These are phyloP conservation scores for Cladosporium colombiae DNA, from an alignment of 2,329 filamentous ascomycete genomes.

Conservation along the genomic window DNA sequence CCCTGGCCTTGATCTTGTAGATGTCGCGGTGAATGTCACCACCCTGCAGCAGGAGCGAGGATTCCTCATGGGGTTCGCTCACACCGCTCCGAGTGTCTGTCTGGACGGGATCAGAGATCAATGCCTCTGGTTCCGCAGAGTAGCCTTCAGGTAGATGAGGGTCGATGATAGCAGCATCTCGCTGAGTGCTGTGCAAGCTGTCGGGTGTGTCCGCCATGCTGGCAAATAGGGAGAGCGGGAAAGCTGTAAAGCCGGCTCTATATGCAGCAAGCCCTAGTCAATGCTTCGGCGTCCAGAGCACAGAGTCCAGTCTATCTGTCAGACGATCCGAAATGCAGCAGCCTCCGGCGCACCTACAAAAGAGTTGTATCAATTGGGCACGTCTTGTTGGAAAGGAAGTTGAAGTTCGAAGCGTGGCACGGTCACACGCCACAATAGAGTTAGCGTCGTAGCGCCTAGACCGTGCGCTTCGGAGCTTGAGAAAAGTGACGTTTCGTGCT, in stretches of 20 bases:
- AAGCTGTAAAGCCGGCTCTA: not conserved
- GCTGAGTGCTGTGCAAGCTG: slow-evolving; percentile 24
- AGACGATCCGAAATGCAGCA: not conserved
- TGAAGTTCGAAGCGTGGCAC: not conserved
- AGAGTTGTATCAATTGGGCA: not conserved
- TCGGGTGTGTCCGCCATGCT: slow-evolving; percentile 30
- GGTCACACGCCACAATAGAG: not conserved
- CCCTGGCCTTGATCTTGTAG: slow-evolving; percentile 68
- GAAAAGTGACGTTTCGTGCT: not conserved
- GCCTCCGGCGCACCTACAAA: not conserved
- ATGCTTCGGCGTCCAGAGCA: not conserved
- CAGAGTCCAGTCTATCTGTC: not conserved
- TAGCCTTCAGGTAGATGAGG: slow-evolving; percentile 39
- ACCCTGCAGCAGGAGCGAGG: slow-evolving; percentile 70
- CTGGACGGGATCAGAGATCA: slow-evolving; percentile 25
- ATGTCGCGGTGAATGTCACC: slow-evolving; percentile 78
- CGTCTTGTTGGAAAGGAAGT: not conserved
- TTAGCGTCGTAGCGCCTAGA: not conserved
- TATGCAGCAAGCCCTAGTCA: not conserved
- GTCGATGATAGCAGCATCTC: slow-evolving; percentile 38
- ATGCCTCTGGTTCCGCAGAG: slow-evolving; percentile 34
- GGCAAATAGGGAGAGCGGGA: not conserved
- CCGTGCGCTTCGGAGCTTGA: not conserved
- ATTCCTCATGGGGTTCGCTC: slow-evolving; percentile 52
- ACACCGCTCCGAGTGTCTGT: slow-evolving; percentile 15